phyloP scores from a whole-genome alignment of 768 basidiomycete species.

The Termitomyces sp. region DNA sequence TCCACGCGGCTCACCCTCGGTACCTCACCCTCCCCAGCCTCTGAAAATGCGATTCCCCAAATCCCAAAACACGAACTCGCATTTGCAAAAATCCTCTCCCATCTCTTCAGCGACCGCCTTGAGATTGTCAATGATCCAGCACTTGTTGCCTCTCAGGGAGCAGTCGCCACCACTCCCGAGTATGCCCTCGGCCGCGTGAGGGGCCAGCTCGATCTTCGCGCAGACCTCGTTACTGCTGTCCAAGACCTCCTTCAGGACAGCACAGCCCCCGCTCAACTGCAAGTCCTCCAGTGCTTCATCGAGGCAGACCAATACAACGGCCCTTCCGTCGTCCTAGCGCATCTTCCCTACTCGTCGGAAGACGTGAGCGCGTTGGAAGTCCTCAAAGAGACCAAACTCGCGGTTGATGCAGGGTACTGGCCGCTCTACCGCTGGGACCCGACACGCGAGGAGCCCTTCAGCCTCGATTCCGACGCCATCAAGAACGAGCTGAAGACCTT shows the following conservation, averaged over 20 bases:
- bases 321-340: slow-evolving; percentile 89
- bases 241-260: slow-evolving; percentile 59
- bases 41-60: slow-evolving; percentile 39
- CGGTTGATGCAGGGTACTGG: slow-evolving; percentile 97
- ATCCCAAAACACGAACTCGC: slow-evolving; percentile 90
- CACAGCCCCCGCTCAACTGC: slow-evolving; percentile 50
- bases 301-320: slow-evolving; percentile 91
- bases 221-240: slow-evolving; percentile 59
- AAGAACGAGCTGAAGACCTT: slow-evolving; percentile 93
- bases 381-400: slow-evolving; percentile 96
- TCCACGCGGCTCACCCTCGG: slow-evolving; percentile 51
- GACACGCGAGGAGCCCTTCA: slow-evolving; percentile 80
- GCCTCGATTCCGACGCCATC: slow-evolving; percentile 88
- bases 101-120: slow-evolving; percentile 75
- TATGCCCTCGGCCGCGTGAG: slow-evolving; percentile 91
- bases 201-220: slow-evolving; percentile 75
- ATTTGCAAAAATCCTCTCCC: slow-evolving; percentile 84
- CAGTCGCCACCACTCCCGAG: slow-evolving; percentile 85
- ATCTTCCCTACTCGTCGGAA: slow-evolving; percentile 86
- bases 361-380: slow-evolving; percentile 77
- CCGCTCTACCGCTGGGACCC: slow-evolving; percentile 99
- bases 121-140: slow-evolving; percentile 84
- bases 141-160: slow-evolving; percentile 65
- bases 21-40: slow-evolving; percentile 20
- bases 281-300: slow-evolving; percentile 85